These are phyloP conservation scores for Lecanicillium sp. DNA, from an alignment of 2,329 filamentous ascomycete genomes.

Conservation along the genomic window DNA sequence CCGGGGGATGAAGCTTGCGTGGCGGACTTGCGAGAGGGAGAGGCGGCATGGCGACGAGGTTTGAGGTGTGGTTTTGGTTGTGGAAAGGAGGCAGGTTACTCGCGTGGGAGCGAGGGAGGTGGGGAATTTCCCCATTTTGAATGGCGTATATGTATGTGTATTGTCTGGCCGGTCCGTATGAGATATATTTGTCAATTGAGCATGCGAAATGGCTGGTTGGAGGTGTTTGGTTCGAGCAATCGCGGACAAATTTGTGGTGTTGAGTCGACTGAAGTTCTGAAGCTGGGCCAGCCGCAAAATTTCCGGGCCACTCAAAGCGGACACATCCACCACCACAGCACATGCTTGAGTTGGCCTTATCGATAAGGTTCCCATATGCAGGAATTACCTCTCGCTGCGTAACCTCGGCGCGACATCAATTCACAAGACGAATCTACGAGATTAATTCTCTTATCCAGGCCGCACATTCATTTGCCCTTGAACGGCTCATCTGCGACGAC, in stretches of 20 bases:
- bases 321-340: too few species aligned
- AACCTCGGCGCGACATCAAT: too few species aligned
- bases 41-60: constrained; percentile 14
- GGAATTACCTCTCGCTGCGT: too few species aligned
- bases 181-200: background rate
- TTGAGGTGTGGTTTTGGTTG: constrained; percentile 15
- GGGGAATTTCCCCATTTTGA: constrained; percentile 20
- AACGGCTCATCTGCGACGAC: too few species aligned
- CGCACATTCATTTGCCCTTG: too few species aligned
- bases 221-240: background rate
- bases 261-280: background rate
- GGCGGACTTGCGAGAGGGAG: constrained; percentile 53
- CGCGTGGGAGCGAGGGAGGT: constrained; percentile 21
- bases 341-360: too few species aligned
- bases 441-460: too few species aligned
- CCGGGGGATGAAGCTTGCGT: constrained; percentile 77
- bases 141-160: background rate
- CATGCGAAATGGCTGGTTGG: background rate
- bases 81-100: constrained; percentile 19
- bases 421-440: too few species aligned
- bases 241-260: background rate
- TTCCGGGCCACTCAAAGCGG: too few species aligned
- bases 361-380: too few species aligned
- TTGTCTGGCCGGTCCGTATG: background rate
- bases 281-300: background rate